Percentiles rank a stretch among this genome's conserved stretches.
Conservation (phyloP, 768 basidiomycete genomes). For the Boletus huronensis region DNA sequence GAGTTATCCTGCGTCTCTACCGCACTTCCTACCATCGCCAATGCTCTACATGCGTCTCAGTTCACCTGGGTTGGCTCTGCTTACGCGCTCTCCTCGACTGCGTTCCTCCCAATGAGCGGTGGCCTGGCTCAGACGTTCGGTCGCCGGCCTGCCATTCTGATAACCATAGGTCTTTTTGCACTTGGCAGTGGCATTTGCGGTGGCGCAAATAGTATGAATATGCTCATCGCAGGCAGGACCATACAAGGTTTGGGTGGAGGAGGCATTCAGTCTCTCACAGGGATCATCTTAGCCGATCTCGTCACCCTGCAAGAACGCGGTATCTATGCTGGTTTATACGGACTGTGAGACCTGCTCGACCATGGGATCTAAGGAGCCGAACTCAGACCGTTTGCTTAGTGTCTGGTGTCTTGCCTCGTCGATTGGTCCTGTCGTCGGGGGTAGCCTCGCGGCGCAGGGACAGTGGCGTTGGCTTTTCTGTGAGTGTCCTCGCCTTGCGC, state of each 20-base stretch:
- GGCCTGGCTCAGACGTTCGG: conserved; percentile 41
- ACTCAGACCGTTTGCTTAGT: background rate
- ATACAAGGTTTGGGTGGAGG: conserved; percentile 43
- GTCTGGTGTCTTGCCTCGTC: conserved; percentile 37
- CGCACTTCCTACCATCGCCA: conserved; percentile 42
- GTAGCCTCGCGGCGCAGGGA: conserved; percentile 29
- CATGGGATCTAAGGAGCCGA: too few species aligned
- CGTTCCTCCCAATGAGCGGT: conserved; percentile 39
- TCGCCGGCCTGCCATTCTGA: conserved; percentile 32
- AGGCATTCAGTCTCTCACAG: conserved; percentile 34
- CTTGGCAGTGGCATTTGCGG: conserved; percentile 43
- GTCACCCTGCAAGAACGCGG: conserved; percentile 47
- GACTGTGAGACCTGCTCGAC: conserved; percentile 23
- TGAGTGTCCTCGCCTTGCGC: conserved; percentile 8
- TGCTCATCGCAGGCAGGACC: conserved; percentile 42
- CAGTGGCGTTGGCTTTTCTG: conserved; percentile 44
- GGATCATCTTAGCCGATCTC: conserved; percentile 45
- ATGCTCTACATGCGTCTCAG: conserved; percentile 34
- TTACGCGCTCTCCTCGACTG: conserved; percentile 40
- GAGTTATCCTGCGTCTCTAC: conserved; percentile 35
- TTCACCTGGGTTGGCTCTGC: conserved; percentile 47
- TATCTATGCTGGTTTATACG: conserved; percentile 35
- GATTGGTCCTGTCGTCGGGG: conserved; percentile 37
- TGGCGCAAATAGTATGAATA: conserved; percentile 37
- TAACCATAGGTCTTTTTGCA: conserved; percentile 34